Percentiles rank a stretch among this genome's conserved stretches.
Evolutionary conservation across 2,329 filamentous ascomycete species (phyloP).

Genomic region (Monilinia vaccinii-corymbosi): DNA sequence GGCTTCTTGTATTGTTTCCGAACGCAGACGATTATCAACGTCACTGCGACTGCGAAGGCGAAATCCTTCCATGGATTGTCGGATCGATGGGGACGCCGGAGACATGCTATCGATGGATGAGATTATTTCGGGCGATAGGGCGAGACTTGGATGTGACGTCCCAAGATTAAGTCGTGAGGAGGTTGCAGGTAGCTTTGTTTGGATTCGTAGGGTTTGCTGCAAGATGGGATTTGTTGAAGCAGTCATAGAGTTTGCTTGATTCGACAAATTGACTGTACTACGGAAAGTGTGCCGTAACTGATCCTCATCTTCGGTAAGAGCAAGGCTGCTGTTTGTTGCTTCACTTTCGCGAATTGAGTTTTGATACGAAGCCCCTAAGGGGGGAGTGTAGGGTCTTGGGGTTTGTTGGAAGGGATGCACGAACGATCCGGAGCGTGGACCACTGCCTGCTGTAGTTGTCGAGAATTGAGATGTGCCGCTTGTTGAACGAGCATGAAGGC

Average conservation of each 20-base stretch:
- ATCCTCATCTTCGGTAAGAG: conserved; percentile 28
- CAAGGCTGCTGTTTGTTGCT: conserved; percentile 35
- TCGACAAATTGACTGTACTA: conserved; percentile 24
- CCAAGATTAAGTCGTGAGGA: conserved; percentile 23
- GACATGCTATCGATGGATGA: conserved; percentile 19
- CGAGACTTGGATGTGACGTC: conserved; percentile 23
- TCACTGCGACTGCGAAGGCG: conserved; percentile 53
- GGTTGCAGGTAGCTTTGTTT: conserved; percentile 21
- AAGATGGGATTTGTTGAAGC: conserved; percentile 15
- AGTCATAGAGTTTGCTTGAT: conserved; percentile 17
- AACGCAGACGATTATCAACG: conserved; percentile 43
- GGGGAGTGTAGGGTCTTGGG: conserved; percentile 51
- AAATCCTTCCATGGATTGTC: conserved; percentile 51
- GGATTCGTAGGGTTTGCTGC: conserved; percentile 22
- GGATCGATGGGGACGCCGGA: conserved; percentile 42
- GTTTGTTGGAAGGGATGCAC: conserved; percentile 58
- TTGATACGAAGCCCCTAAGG: conserved; percentile 42
- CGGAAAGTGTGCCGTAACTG: conserved; percentile 19
- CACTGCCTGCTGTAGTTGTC: conserved; percentile 45
- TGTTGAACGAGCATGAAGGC: conserved; percentile 45
- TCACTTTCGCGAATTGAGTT: conserved; percentile 45
- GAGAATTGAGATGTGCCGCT: conserved; percentile 47
- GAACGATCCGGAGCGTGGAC: conserved; percentile 36
- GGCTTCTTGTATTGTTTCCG: conserved; percentile 50
- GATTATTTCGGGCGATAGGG: conserved; percentile 15